Evolutionary conservation across 148 eudicot genomes (phyloP).

Genomic region (Chenopodium suecicum): DNA sequence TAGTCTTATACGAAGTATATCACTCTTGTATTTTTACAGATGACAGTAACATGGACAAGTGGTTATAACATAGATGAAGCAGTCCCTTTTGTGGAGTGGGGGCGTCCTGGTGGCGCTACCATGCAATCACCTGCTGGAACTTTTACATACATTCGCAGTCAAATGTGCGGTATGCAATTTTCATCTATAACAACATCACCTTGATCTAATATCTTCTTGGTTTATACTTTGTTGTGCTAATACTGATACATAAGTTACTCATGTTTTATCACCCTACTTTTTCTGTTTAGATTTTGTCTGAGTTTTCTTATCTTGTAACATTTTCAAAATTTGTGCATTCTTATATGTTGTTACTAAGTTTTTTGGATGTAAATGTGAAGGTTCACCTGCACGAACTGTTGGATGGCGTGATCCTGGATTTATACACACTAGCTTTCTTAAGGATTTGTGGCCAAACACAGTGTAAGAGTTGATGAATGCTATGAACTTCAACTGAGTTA

Average conservation of each 20-base stretch:
- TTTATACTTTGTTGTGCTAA: too few relatives aligned
- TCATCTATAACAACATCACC: background rate
- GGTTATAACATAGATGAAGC: conserved; percentile 73
- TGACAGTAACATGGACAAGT: conserved; percentile 90
- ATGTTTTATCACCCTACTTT: background rate
- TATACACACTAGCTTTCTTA: background rate
- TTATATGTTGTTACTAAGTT: too few relatives aligned
- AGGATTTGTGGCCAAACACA: background rate
- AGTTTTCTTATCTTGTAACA: background rate
- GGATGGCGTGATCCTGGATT: background rate
- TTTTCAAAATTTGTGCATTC: too few relatives aligned
- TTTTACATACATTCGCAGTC: conserved; percentile 49
- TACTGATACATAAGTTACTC: background rate
- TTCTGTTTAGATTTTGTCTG: background rate
- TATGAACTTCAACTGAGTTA: background rate
- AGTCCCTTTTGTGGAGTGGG: conserved; percentile 70
- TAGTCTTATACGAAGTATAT: background rate
- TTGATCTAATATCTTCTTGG: background rate
- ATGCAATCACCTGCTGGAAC: conserved; percentile 67
- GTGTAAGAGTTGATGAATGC: background rate
- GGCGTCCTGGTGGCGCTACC: conserved; percentile 27
- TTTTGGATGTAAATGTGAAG: background rate
- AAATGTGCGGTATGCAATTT: conserved; percentile 61
- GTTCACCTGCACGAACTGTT: background rate
- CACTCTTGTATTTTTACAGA: conserved; percentile 32